These are phyloP conservation scores for Claviceps paspali DNA, from an alignment of 2,329 filamentous ascomycete genomes.

Conservation along the genomic window DNA sequence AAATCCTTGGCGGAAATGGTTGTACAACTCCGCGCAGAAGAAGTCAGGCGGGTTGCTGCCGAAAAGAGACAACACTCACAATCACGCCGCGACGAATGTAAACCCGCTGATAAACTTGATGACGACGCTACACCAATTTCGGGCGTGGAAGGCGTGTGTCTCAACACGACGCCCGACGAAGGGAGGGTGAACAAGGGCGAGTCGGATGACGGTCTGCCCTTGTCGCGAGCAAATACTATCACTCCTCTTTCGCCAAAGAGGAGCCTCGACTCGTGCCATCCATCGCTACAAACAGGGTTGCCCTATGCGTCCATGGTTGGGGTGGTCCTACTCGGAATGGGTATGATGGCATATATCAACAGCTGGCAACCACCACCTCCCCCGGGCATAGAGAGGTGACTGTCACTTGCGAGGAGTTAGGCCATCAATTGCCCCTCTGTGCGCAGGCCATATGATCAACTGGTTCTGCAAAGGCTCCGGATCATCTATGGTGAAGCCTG, in stretches of 20 bases:
- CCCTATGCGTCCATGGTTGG: constrained; percentile 73
- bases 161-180: constrained; percentile 1
- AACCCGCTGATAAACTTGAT: constrained; percentile 6
- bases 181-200: constrained; percentile 16
- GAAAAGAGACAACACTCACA: constrained; percentile 25
- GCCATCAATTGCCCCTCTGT: background rate
- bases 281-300: constrained; percentile 35
- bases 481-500: background rate
- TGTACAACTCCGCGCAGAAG: constrained; percentile 59
- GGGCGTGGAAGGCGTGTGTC: background rate
- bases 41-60: constrained; percentile 30
- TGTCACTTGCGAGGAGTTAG: background rate
- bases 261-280: constrained; percentile 26
- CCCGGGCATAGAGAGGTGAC: constrained; percentile 17
- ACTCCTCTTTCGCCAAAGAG: constrained; percentile 27
- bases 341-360: constrained; percentile 76
- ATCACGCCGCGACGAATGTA: constrained; percentile 11
- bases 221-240: constrained; percentile 34
- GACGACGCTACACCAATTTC: background rate
- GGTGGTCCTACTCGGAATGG: constrained; percentile 67
- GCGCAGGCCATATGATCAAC: background rate
- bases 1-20: constrained; percentile 80
- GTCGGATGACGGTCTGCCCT: constrained; percentile 23
- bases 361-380: constrained; percentile 47
- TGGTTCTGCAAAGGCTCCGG: background rate